These are phyloP conservation scores for Skeletonema tropicum DNA, from an alignment of 108 stramenopile species.

Conservation along the genomic window DNA sequence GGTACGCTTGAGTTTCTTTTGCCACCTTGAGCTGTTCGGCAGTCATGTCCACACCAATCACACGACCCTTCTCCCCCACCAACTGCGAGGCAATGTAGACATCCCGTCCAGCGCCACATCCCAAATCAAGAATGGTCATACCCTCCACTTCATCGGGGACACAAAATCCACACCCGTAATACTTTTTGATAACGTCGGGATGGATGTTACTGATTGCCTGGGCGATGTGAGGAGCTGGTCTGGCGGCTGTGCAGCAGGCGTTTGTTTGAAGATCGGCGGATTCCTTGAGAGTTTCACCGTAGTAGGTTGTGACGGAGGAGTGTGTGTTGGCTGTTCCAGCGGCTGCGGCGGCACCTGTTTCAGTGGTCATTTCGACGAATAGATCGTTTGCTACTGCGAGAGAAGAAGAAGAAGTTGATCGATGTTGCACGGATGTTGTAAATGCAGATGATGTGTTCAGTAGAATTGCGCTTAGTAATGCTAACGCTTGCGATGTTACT, in stretches of 20 bases:
- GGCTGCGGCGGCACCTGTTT: conserved; percentile 2
- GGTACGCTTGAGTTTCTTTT: conserved; percentile 71
- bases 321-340: conserved; percentile 37
- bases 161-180: conserved; percentile 96
- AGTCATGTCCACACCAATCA: conserved; percentile 99
- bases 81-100: conserved; percentile 93
- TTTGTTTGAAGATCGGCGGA: conserved; percentile 93
- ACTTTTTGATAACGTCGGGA: conserved; percentile 82
- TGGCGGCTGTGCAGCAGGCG: conserved; percentile 91
- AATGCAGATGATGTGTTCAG: conserved; percentile 3
- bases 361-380: conserved; percentile 1
- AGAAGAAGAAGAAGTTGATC: conserved; percentile 6
- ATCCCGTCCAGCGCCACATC: conserved; percentile 95
- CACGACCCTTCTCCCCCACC: conserved; percentile 85
- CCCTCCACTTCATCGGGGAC: conserved; percentile 90
- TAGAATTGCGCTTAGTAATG: conserved; percentile 2
- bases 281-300: conserved; percentile 80
- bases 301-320: conserved; percentile 77
- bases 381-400: conserved; percentile 6
- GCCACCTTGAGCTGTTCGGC: conserved; percentile 93
- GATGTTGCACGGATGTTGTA: background rate
- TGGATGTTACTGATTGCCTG: conserved; percentile 80
- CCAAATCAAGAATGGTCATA: conserved; percentile 87
- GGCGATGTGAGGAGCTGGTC: conserved; percentile 79
- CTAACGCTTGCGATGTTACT: conserved; percentile 7